phyloP scores from a whole-genome alignment of 2,329 filamentous ascomycete species.

The Dothideomycetidae sp. region DNA sequence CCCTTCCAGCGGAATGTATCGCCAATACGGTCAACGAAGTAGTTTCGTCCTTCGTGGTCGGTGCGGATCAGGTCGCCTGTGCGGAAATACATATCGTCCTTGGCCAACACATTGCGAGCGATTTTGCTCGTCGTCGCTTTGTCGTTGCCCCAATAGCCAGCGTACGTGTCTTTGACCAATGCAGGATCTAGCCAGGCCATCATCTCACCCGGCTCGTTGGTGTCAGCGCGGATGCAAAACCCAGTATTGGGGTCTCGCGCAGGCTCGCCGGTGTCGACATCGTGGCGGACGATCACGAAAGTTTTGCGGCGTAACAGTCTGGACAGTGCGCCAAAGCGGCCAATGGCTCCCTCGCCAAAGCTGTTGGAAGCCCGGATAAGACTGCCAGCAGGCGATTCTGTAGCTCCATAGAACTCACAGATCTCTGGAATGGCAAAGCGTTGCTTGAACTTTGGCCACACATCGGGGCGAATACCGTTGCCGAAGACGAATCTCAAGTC shows the following conservation, averaged over 20 bases:
- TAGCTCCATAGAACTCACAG: conserved; percentile 27
- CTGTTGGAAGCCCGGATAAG: conserved; percentile 65
- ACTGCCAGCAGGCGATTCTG: conserved; percentile 45
- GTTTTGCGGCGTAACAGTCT: conserved; percentile 37
- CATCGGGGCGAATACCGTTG: conserved; percentile 71
- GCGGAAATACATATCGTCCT: conserved; percentile 70
- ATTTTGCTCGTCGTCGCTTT: conserved; percentile 61
- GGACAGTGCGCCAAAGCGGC: conserved; percentile 52
- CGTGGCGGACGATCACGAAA: conserved; percentile 51
- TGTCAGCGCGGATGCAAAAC: conserved; percentile 45
- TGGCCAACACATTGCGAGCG: conserved; percentile 54
- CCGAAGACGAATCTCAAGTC: conserved; percentile 63
- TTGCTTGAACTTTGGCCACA: conserved; percentile 72
- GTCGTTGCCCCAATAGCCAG: conserved; percentile 67
- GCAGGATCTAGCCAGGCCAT: conserved; percentile 54
- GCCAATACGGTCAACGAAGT: conserved; percentile 68
- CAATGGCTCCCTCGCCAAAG: conserved; percentile 62
- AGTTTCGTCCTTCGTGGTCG: conserved; percentile 56
- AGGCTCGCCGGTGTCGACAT: conserved; percentile 55
- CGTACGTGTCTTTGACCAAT: conserved; percentile 52
- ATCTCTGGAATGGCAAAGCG: conserved; percentile 39
- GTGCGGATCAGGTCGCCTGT: conserved; percentile 69
- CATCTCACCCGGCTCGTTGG: conserved; percentile 59
- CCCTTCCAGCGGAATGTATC: conserved; percentile 72
- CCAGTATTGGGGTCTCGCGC: conserved; percentile 54